phyloP scores from a whole-genome alignment of 495 filamentous ascomycete species.

The Recurvomyces mirabilis region DNA sequence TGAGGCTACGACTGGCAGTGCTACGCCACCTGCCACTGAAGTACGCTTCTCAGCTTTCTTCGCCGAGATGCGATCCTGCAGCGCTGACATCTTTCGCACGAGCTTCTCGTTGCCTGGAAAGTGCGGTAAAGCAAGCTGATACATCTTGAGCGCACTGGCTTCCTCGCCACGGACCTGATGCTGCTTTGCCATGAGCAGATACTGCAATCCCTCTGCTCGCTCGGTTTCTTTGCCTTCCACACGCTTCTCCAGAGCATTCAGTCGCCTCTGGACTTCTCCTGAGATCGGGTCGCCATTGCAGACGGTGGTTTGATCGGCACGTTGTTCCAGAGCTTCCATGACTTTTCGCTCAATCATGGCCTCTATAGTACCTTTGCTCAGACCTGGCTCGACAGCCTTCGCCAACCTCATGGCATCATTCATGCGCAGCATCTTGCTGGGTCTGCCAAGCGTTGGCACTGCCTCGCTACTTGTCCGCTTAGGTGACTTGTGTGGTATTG shows the following conservation, averaged over 20 bases:
- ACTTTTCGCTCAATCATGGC: conserved; percentile 87
- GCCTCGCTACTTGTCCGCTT: conserved; percentile 19
- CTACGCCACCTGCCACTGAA: not conserved
- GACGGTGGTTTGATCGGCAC: conserved; percentile 30
- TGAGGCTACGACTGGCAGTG: not conserved
- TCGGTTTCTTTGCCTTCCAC: conserved; percentile 57
- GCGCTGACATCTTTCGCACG: conserved; percentile 56
- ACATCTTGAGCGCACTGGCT: conserved; percentile 68
- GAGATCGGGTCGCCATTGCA: conserved; percentile 6
- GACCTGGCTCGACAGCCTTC: conserved; percentile 28
- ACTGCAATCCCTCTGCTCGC: conserved; percentile 69
- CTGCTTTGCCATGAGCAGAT: conserved; percentile 81
- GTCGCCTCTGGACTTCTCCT: conserved; percentile 45
- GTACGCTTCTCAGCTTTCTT: conserved; percentile 28
- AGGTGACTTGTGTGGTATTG: conserved; percentile 8
- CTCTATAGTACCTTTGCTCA: conserved; percentile 58
- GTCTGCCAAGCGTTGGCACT: conserved; percentile 15
- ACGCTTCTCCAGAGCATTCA: conserved; percentile 74
- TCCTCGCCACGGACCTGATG: conserved; percentile 76
- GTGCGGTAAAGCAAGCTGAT: conserved; percentile 67
- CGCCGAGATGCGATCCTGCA: conserved; percentile 50
- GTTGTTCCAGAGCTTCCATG: conserved; percentile 69
- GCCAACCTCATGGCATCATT: conserved; percentile 20
- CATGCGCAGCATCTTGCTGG: conserved; percentile 26
- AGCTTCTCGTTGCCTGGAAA: conserved; percentile 85